Evolutionary conservation across 225 moss, liverwort and hornwort species (phyloP).

Genomic region (Neckera pumila): DNA sequence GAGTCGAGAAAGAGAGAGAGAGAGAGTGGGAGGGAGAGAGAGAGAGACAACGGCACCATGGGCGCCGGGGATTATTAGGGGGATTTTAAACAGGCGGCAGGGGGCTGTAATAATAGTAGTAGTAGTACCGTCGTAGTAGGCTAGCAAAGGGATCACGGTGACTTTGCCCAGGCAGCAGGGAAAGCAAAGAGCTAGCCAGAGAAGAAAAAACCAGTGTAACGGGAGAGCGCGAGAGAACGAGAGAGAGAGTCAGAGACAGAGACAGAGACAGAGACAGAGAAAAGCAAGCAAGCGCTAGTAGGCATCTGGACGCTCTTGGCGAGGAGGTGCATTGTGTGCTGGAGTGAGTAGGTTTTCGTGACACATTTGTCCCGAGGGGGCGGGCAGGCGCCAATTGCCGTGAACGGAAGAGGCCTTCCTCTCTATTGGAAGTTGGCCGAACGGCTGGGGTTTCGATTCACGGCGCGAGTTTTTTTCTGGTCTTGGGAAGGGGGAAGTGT

Average conservation of each 20-base stretch:
- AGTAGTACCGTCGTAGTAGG: not conserved
- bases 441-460: conserved; percentile 1
- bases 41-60: conserved; percentile 5
- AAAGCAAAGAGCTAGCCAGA: not conserved
- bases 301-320: not conserved
- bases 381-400: not conserved
- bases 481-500: not conserved
- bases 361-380: not conserved
- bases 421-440: not conserved
- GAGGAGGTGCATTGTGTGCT: not conserved
- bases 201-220: not conserved
- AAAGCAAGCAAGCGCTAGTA: not conserved
- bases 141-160: not conserved
- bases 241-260: not conserved
- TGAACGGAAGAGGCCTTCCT: not conserved
- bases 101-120: conserved; percentile 19
- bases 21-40: not conserved
- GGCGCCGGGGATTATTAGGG: not conserved
- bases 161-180: not conserved
- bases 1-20: too few relatives aligned
- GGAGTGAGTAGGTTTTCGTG: conserved; percentile 1
- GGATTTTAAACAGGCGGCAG: not conserved
- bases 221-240: not conserved
- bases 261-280: not conserved
- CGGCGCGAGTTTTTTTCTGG: not conserved